A percentile compares a stretch with the other conserved stretches of the same genome.
Evolutionary conservation across 441 rosid genomes (phyloP).

Genomic region (Eutrema salsugineum): DNA sequence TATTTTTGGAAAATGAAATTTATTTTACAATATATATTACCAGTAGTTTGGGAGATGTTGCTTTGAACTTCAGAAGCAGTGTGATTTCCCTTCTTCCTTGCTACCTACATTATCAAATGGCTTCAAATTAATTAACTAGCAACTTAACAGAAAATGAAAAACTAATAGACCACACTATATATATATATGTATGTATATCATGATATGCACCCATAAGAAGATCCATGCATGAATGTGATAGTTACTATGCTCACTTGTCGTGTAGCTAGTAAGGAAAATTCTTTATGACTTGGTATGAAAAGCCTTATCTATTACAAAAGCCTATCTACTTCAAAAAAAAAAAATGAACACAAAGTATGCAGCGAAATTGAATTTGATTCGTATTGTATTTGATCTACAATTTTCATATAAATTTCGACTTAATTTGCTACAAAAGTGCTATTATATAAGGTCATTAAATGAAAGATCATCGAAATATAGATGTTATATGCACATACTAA

Average conservation of each 20-base stretch:
- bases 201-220: conserved; percentile 1
- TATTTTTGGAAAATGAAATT: not conserved
- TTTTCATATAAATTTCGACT: not conserved
- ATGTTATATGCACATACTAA: not conserved
- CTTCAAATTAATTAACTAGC: not conserved
- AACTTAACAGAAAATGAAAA: not conserved
- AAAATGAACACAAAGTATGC: not conserved
- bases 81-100: conserved; percentile 14
- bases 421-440: not conserved
- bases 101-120: conserved; percentile 17
- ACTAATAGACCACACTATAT: not conserved
- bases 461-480: not conserved
- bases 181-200: too few species aligned
- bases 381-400: not conserved
- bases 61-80: conserved; percentile 22
- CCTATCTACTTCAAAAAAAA: not conserved
- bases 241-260: conserved; percentile 22
- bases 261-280: conserved; percentile 10
- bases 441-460: not conserved
- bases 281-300: conserved; percentile 9
- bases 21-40: not conserved
- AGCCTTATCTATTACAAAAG: conserved; percentile 21
- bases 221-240: conserved; percentile 26
- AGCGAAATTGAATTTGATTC: not conserved
- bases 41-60: conserved; percentile 7